Evolutionary conservation across 768 basidiomycete genomes (phyloP), one percentile per base, ranked within the genome.

Genomic region (Boletus edulis): DNA sequence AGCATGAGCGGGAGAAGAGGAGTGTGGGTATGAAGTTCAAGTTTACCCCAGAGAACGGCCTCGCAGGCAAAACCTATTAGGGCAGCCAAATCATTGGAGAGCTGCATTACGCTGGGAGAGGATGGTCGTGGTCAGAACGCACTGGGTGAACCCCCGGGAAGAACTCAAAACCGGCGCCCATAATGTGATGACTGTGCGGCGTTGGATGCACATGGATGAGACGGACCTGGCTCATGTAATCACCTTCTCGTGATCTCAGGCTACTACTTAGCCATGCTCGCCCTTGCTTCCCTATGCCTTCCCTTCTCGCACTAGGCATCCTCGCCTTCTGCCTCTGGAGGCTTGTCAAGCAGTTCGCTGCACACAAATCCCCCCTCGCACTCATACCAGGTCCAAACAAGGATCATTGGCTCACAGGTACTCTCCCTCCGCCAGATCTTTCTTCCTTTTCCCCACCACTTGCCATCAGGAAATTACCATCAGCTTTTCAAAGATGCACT

Each of bases 21-120:
- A 39, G 8, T 39, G 38, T 18, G 5, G 13, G 35, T 37, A 15
- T 29, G 39, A 39, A 39, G n/a, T 10, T 40, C n/a, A 9, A 18
- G 4, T 10, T 9, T 52, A 74, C 75, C 75, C 63, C 72, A 76
- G 14, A 75, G 57, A 15, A 63, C 63, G 0, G 72, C 64, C 55
- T 76, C 75, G 56, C 67, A 72, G 3, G 52, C 68, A 46, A 76
- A 76, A 24, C 75, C 75, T 43, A 74, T 62, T 46, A 76, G 56
- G 13, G 72, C 68, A 35, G 74, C 67, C 2, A 75, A 15, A 49
- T 75, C 68, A 15, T 55, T 61, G 1, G 61, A 51, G 40, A 74
- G 67, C 20, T 32, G 37, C 68, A 71, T 73, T 9, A 6, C 17
- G 15, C 38, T 18, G n/a, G 3, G 43, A 12, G 38, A 22, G 5